These are phyloP conservation scores for Candida albicans DNA, from an alignment of 1,139 yeast species.

Conservation along the genomic window DNA sequence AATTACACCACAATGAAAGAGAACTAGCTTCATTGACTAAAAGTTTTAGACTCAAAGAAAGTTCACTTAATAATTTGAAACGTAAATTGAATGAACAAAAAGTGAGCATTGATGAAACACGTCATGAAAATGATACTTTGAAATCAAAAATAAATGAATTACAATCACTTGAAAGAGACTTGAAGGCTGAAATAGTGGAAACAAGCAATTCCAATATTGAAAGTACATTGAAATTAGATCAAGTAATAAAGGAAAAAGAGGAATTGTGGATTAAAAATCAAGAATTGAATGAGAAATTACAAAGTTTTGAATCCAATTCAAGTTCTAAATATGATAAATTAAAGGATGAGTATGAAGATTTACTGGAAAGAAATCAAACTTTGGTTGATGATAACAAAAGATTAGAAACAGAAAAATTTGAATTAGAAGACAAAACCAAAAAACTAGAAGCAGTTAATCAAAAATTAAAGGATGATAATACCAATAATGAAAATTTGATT, in stretches of 20 bases:
- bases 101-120: slow-evolving; percentile 10
- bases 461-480: slow-evolving; percentile 23
- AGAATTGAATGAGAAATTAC: slow-evolving; percentile 8
- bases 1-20: slow-evolving; percentile 30
- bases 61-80: slow-evolving; percentile 11
- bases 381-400: slow-evolving; percentile 6
- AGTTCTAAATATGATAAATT: slow-evolving; percentile 3
- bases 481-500: slow-evolving; percentile 22
- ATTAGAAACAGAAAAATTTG: not conserved
- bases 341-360: slow-evolving; percentile 1
- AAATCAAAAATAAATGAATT: slow-evolving; percentile 22
- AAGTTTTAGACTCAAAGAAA: slow-evolving; percentile 25
- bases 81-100: slow-evolving; percentile 14
- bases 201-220: slow-evolving; percentile 24
- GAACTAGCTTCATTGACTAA: slow-evolving; percentile 33
- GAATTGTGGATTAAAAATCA: slow-evolving; percentile 16
- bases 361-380: not conserved
- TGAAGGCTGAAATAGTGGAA: slow-evolving; percentile 10
- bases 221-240: slow-evolving; percentile 14
- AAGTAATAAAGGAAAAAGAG: slow-evolving; percentile 15
- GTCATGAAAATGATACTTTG: slow-evolving; percentile 7
- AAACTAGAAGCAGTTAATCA: slow-evolving; percentile 7
- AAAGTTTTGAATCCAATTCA: not conserved
- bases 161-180: slow-evolving; percentile 16
- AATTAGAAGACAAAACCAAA: slow-evolving; percentile 1